Evolutionary conservation across 208 protist genomes (phyloP), one percentile per base, ranked within the genome.

Genomic region (Phytomonas francai): DNA sequence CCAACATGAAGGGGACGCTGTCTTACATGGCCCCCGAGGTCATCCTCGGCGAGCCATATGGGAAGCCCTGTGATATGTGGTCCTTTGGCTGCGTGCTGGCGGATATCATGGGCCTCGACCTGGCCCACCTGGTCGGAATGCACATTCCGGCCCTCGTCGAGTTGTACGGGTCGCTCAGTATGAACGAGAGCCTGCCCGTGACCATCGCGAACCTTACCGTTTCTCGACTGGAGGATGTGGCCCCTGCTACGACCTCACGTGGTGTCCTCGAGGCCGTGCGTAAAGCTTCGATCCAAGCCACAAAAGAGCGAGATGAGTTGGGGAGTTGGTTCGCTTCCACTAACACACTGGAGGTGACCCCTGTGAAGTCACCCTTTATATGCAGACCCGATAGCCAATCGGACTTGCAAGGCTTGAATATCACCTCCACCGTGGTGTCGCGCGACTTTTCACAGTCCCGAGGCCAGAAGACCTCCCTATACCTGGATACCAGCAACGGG

Each of bases 1-100:
- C 65, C 0, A 87, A 88, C 63, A 92, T 92, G 82, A 88, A 87
- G 42, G 89, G 89, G 12, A 94, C 89, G 28, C 64, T 91, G 54
- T 70, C 80, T 29, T 94, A 94, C 76, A 94, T 94, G 89, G 76
- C 84, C 27, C 89, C 89, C 9, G 85, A 94, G 72, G 88, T 94
- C 75, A 74, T 94, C 51, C 71, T 94, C 0, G 82, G 83, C 33
- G 86, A 94, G 72, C 77, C 78, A 25, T 94, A 94, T 77, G 77
- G 82, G 54, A 83, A 89, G 63, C 76, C 84, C 54, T 92, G 86
- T 66, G 89, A 94, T 62, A 72, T 94, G 63, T 94, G 89, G 86
- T 89, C 81, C 32, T 81, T 92, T 68, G 89, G 89, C 32, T 92
- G 84, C 72, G 69, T 94, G 7, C 65, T 94, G 29, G 84, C 86